Conservation (phyloP, 106 monocot genomes). For the Dendrobium chrysotoxum region DNA sequence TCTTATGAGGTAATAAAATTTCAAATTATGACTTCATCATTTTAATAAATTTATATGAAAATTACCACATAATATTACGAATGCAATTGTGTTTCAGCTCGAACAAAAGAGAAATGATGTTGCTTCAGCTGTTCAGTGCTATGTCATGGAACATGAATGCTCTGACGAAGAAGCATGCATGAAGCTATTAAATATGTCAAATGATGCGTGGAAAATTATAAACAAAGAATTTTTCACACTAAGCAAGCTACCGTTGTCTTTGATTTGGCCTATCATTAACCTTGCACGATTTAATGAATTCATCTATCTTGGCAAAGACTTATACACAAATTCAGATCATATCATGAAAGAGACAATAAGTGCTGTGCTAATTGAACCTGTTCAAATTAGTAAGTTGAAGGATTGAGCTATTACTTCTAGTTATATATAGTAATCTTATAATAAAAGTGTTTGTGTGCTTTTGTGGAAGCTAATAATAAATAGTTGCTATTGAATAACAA, state of each 20-base stretch:
- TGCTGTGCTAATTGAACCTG: neutral
- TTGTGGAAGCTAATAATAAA: too few relatives aligned
- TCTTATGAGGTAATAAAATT: slow-evolving; percentile 3
- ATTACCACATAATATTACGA: neutral
- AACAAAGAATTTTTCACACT: neutral
- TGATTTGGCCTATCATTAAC: neutral
- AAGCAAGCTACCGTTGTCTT: neutral
- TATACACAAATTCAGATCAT: neutral
- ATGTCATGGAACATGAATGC: neutral
- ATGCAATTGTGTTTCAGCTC: neutral
- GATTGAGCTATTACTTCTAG: neutral
- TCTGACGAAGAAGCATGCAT: slow-evolving; percentile 1
- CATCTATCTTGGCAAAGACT: neutral
- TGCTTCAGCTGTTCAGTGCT: neutral
- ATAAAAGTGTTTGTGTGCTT: neutral
- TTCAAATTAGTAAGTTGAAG: neutral
- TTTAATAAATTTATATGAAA: neutral
- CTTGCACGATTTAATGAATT: slow-evolving; percentile 2
- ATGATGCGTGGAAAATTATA: neutral
- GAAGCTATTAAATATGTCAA: neutral
- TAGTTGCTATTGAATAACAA: too few relatives aligned
- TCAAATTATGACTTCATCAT: neutral
- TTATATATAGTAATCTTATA: neutral
- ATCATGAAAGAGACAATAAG: neutral
- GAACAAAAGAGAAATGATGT: slow-evolving; percentile 3